Evolutionary conservation across 257 asterid species (phyloP).

Genomic region (Fraxinus americana): DNA sequence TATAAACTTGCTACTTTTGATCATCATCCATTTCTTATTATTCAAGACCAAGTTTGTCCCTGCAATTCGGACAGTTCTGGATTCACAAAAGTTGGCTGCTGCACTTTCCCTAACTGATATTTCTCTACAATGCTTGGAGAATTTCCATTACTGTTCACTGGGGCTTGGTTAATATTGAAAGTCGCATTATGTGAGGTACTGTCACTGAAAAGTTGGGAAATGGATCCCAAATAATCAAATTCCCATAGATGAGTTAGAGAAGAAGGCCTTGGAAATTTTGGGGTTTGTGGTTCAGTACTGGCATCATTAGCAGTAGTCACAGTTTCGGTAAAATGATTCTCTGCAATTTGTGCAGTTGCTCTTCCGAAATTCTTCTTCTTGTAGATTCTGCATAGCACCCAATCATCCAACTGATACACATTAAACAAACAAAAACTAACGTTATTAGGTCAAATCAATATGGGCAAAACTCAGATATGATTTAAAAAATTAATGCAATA

Average conservation of each 20-base stretch:
- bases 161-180: constrained; percentile 35
- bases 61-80: constrained; percentile 42
- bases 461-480: neutral
- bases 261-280: constrained; percentile 52
- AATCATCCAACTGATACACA: constrained; percentile 77
- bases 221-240: constrained; percentile 55
- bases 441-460: neutral
- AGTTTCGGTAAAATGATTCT: constrained; percentile 37
- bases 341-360: constrained; percentile 31
- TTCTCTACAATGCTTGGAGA: constrained; percentile 9
- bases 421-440: neutral
- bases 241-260: constrained; percentile 70
- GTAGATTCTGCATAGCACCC: constrained; percentile 94
- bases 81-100: constrained; percentile 32
- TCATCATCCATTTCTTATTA: neutral
- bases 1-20: neutral
- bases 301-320: constrained; percentile 15
- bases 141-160: constrained; percentile 20
- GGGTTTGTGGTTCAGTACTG: constrained; percentile 15
- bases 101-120: constrained; percentile 25
- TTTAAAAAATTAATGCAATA: neutral
- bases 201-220: constrained; percentile 57
- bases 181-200: constrained; percentile 30
- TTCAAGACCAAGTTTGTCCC: constrained; percentile 21
- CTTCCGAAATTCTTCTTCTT: constrained; percentile 70